phyloP scores from a whole-genome alignment of 2,329 filamentous ascomycete genomes.

The Colletotrichum sp. region DNA sequence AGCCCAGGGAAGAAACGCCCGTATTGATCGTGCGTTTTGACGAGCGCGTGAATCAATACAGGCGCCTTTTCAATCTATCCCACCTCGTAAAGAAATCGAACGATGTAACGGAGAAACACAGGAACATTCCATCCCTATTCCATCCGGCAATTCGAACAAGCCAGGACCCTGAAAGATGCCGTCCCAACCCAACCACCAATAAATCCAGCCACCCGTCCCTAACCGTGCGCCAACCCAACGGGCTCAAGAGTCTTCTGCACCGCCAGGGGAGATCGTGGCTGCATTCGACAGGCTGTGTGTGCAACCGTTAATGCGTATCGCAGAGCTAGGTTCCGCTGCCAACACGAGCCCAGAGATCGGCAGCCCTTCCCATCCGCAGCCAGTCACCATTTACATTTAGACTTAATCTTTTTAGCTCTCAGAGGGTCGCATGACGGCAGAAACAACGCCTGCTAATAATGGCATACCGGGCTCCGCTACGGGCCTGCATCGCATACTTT shows the following conservation, averaged over 20 bases:
- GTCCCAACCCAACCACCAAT: not conserved
- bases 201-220: not conserved
- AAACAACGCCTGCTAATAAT: constrained; percentile 15
- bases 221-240: not conserved
- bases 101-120: not conserved
- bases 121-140: not conserved
- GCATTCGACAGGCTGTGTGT: not conserved
- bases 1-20: not conserved
- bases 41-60: not conserved
- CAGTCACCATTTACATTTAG: not conserved
- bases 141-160: not conserved
- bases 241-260: not conserved
- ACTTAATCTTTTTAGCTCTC: not conserved
- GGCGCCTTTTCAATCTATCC: not conserved
- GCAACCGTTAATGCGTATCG: not conserved
- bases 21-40: not conserved
- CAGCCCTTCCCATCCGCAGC: not conserved
- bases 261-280: not conserved
- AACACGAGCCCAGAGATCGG: constrained; percentile 8
- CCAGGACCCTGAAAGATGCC: not conserved
- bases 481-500: not conserved
- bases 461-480: not conserved
- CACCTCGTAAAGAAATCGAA: not conserved
- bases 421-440: not conserved
- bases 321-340: not conserved